Evolutionary conservation across 1,139 yeast genomes (phyloP).

Genomic region (Hyphopichia buzzinii): DNA sequence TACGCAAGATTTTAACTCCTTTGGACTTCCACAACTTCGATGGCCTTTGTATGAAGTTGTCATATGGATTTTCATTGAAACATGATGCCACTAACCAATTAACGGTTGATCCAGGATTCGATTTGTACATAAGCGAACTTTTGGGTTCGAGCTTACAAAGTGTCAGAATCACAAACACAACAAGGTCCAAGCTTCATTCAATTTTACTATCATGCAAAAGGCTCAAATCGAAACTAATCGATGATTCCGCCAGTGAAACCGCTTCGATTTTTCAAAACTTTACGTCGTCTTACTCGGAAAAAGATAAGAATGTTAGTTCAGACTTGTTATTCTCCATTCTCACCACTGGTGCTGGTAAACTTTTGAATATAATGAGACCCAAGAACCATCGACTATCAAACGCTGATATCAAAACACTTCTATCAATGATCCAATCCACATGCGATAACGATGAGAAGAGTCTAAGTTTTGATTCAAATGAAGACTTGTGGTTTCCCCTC

Average conservation of each 20-base stretch:
- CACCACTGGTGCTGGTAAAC: slow-evolving; percentile 18
- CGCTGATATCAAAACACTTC: slow-evolving; percentile 30
- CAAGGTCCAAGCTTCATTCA: slow-evolving; percentile 29
- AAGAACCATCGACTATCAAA: slow-evolving; percentile 31
- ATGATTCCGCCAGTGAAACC: slow-evolving; percentile 8
- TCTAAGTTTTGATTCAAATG: slow-evolving; percentile 22
- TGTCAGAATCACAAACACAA: slow-evolving; percentile 31
- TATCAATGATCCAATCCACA: slow-evolving; percentile 28
- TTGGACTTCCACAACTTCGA: slow-evolving; percentile 65
- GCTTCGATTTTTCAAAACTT: slow-evolving; percentile 9
- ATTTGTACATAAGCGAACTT: slow-evolving; percentile 27
- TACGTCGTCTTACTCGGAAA: slow-evolving; percentile 3
- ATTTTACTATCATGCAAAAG: slow-evolving; percentile 25
- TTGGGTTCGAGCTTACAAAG: slow-evolving; percentile 30
- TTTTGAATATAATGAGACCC: slow-evolving; percentile 35
- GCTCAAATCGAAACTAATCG: slow-evolving; percentile 11
- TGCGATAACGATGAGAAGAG: slow-evolving; percentile 19
- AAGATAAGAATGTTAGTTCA: slow-evolving; percentile 14
- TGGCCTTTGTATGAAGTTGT: slow-evolving; percentile 55
- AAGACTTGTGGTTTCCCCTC: slow-evolving; percentile 90
- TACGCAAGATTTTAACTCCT: slow-evolving; percentile 72
- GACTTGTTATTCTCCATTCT: slow-evolving; percentile 38
- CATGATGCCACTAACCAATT: neutral
- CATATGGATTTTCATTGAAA: slow-evolving; percentile 24
- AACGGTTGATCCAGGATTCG: slow-evolving; percentile 18